Conservation (phyloP, 78 protist species). For the Cavenderia fasciculata region DNA sequence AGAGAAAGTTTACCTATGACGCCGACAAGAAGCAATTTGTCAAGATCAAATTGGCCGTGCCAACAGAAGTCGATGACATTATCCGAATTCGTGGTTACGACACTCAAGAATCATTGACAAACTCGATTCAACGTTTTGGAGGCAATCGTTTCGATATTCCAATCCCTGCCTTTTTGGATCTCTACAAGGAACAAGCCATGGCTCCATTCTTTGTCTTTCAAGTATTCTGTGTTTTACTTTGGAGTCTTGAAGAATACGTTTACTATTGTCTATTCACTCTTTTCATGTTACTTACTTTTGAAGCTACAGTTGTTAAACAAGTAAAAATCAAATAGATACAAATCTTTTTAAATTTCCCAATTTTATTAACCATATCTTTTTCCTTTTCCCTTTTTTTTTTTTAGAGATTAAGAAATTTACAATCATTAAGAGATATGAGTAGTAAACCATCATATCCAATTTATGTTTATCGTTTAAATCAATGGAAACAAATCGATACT, state of each 20-base stretch:
- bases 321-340: conserved; percentile 3
- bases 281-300: conserved; percentile 94
- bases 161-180: conserved; percentile 90
- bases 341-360: neutral
- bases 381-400: neutral
- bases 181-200: conserved; percentile 94
- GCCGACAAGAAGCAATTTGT: conserved; percentile 27
- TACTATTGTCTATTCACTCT: conserved; percentile 96
- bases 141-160: conserved; percentile 89
- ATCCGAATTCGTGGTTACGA: conserved; percentile 20
- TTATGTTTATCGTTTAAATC: conserved; percentile 63
- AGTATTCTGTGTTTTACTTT: conserved; percentile 96
- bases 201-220: conserved; percentile 99
- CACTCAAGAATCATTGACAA: conserved; percentile 13
- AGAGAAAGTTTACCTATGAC: conserved; percentile 54
- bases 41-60: conserved; percentile 28
- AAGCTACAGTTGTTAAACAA: conserved; percentile 92
- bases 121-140: conserved; percentile 40
- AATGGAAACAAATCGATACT: conserved; percentile 74
- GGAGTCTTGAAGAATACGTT: conserved; percentile 97
- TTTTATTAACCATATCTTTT: neutral
- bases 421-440: conserved; percentile 74
- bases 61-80: neutral
- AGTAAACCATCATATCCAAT: conserved; percentile 71
- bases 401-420: conserved; percentile 70